A percentile compares a stretch with the other conserved stretches of the same genome.
Evolutionary conservation across 23 red algal genomes (phyloP).

Genomic region (Chondrus crispus): DNA sequence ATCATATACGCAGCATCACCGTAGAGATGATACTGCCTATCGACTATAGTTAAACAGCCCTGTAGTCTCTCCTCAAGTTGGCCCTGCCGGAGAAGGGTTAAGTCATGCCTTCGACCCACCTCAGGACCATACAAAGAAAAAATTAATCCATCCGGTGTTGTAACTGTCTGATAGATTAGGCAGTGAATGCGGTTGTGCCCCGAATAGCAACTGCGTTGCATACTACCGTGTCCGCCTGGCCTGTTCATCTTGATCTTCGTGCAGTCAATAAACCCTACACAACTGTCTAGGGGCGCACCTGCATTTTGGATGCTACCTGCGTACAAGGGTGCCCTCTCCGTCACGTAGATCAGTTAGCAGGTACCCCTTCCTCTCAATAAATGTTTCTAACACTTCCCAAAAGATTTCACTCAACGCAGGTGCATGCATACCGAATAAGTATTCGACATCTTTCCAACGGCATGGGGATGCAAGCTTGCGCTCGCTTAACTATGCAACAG

Average conservation of each 20-base stretch:
- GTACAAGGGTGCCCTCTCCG: not conserved
- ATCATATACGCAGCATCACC: constrained; percentile 8
- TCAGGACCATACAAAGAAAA: constrained; percentile 1
- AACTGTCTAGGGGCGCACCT: not conserved
- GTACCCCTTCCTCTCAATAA: not conserved
- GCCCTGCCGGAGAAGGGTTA: not conserved
- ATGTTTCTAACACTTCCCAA: constrained; percentile 4
- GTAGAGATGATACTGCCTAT: not conserved
- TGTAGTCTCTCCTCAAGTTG: not conserved
- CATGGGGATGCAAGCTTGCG: not conserved
- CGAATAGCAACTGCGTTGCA: not conserved
- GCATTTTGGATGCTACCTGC: not conserved
- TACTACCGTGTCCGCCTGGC: not conserved
- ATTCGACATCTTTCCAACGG: not conserved
- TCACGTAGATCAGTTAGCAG: not conserved
- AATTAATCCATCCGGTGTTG: constrained; percentile 13
- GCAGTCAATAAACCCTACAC: constrained; percentile 24
- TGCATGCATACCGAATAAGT: not conserved
- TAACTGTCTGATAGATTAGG: not conserved
- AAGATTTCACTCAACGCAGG: not conserved
- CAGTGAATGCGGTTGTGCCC: not conserved
- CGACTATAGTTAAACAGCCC: not conserved
- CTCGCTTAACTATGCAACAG: not conserved
- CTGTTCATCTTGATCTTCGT: not conserved
- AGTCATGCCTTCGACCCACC: constrained; percentile 13